A percentile compares a stretch with the other conserved stretches of the same genome.
These are phyloP conservation scores for Colletotrichum orbiculare DNA, from an alignment of 2,329 filamentous ascomycete species.

Conservation along the genomic window DNA sequence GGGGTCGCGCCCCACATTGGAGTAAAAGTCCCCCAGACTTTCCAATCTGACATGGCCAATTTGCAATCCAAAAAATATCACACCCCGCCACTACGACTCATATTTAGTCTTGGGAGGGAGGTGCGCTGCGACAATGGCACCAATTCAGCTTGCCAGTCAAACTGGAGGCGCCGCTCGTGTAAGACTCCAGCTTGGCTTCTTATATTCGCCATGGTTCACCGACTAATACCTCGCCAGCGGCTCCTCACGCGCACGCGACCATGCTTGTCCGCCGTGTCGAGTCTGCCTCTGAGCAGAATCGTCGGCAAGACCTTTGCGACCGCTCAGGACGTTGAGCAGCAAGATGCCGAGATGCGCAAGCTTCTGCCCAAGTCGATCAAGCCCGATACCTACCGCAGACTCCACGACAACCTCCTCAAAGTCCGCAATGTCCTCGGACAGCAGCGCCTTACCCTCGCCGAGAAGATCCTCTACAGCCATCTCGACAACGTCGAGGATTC, in stretches of 20 bases:
- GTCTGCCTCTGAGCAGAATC: conserved; percentile 35
- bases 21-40: conserved; percentile 34
- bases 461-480: conserved; percentile 99
- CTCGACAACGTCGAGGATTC: conserved; percentile 90
- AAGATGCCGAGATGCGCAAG: conserved; percentile 45
- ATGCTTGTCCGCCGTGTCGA: conserved; percentile 27
- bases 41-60: conserved; percentile 40
- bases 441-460: conserved; percentile 83
- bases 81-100: conserved; percentile 33
- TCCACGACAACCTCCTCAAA: conserved; percentile 79
- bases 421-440: conserved; percentile 78
- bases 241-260: conserved; percentile 42
- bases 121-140: conserved; percentile 53
- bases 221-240: conserved; percentile 46
- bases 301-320: conserved; percentile 38
- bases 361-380: conserved; percentile 50
- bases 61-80: conserved; percentile 38
- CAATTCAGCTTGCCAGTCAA: conserved; percentile 62
- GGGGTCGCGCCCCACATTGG: conserved; percentile 24
- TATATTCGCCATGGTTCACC: conserved; percentile 12
- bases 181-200: conserved; percentile 26
- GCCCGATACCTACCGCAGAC: conserved; percentile 82
- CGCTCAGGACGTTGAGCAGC: conserved; percentile 38
- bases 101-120: conserved; percentile 30
- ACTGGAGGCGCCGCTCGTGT: conserved; percentile 61